Evolutionary conservation across 768 basidiomycete species (phyloP).

Genomic region (Boletus huronensis): DNA sequence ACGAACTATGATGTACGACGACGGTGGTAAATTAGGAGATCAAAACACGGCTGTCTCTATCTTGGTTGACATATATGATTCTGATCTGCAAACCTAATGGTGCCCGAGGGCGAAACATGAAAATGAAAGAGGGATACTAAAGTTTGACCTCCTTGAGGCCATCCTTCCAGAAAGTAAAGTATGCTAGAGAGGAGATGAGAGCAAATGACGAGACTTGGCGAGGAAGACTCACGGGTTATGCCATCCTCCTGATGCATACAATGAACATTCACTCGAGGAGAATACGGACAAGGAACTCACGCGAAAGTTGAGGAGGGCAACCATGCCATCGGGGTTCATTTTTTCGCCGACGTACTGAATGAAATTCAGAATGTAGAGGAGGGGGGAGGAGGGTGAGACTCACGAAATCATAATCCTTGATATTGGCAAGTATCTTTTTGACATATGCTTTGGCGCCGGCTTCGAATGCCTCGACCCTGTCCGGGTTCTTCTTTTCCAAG

Average conservation of each 20-base stretch:
- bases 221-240: constrained; percentile 60
- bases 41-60: constrained; percentile 20
- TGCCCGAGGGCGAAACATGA: not conserved
- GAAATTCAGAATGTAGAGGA: not conserved
- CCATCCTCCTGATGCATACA: constrained; percentile 59
- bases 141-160: constrained; percentile 81
- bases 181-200: constrained; percentile 47
- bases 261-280: constrained; percentile 6
- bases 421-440: constrained; percentile 86
- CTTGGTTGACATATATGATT: constrained; percentile 17
- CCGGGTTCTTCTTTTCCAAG: constrained; percentile 52
- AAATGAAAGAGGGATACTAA: constrained; percentile 30
- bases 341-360: constrained; percentile 63
- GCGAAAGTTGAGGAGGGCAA: constrained; percentile 93
- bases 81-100: constrained; percentile 9
- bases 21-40: constrained; percentile 15
- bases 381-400: constrained; percentile 24
- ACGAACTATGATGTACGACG: constrained; percentile 26
- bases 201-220: not conserved
- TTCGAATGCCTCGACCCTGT: constrained; percentile 73
- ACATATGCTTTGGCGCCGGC: constrained; percentile 70
- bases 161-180: constrained; percentile 95
- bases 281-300: constrained; percentile 36
- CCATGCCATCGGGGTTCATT: constrained; percentile 90
- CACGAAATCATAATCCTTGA: constrained; percentile 95